These are phyloP conservation scores for Leccinum disarticulatum DNA, from an alignment of 768 basidiomycete genomes.

Conservation along the genomic window DNA sequence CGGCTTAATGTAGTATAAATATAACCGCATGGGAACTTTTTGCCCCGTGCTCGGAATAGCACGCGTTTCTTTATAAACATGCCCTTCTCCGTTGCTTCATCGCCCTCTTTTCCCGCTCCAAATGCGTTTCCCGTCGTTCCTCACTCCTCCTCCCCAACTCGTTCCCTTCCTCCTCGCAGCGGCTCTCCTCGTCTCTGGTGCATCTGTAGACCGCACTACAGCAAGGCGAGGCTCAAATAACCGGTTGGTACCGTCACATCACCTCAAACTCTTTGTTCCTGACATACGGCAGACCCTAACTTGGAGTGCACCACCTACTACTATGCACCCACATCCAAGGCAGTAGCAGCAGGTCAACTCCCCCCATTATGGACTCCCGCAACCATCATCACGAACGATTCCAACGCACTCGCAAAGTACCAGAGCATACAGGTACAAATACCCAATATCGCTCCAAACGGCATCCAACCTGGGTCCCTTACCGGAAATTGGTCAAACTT, in stretches of 20 bases:
- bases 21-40: background rate
- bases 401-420: slow-evolving; percentile 45
- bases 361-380: slow-evolving; percentile 48
- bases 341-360: slow-evolving; percentile 36
- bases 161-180: slow-evolving; percentile 3
- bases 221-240: slow-evolving; percentile 37
- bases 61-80: background rate
- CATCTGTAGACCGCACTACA: slow-evolving; percentile 30
- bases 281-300: slow-evolving; percentile 27
- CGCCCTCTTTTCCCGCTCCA: background rate
- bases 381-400: slow-evolving; percentile 42
- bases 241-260: slow-evolving; percentile 26
- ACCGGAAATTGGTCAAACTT: slow-evolving; percentile 33
- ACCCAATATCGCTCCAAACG: slow-evolving; percentile 49
- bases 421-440: slow-evolving; percentile 41
- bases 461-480: slow-evolving; percentile 21
- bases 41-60: background rate
- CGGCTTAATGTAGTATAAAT: background rate
- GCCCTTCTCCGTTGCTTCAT: background rate
- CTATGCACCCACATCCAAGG: slow-evolving; percentile 37
- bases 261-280: background rate
- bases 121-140: slow-evolving; percentile 23
- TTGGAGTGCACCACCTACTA: slow-evolving; percentile 45
- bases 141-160: slow-evolving; percentile 4
- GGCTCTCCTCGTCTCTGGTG: slow-evolving; percentile 3